Evolutionary conservation across 768 basidiomycete species (phyloP).

Genomic region (Roridomyces roridus): DNA sequence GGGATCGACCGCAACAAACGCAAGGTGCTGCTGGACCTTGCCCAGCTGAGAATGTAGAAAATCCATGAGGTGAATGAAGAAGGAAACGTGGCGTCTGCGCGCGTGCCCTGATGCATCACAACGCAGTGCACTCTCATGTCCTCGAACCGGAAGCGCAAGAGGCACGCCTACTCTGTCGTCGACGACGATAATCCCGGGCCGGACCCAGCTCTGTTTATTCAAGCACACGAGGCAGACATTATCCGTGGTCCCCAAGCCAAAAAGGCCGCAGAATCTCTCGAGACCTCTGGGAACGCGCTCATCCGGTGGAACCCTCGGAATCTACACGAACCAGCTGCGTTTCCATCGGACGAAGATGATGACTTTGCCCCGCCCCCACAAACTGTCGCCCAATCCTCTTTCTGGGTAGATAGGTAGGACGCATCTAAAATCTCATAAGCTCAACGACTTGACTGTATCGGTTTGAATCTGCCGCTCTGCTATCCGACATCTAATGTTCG

Average conservation of each 20-base stretch:
- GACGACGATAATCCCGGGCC: slow-evolving; percentile 10
- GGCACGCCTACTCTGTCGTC: background rate
- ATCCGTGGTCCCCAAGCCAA: slow-evolving; percentile 56
- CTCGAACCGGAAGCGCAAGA: slow-evolving; percentile 21
- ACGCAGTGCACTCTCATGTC: slow-evolving; percentile 1
- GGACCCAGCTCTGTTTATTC: slow-evolving; percentile 53
- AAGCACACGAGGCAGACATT: slow-evolving; percentile 82
- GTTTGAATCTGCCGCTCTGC: slow-evolving; percentile 30
- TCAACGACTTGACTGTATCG: too few species aligned
- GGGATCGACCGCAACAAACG: slow-evolving; percentile 74
- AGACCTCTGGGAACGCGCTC: slow-evolving; percentile 22
- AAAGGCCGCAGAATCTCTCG: slow-evolving; percentile 36
- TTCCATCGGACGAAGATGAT: slow-evolving; percentile 29
- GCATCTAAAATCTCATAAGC: too few species aligned
- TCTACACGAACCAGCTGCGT: slow-evolving; percentile 2
- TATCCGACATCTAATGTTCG: slow-evolving; percentile 27
- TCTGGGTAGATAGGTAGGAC: slow-evolving; percentile 90
- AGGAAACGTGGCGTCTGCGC: slow-evolving; percentile 13
- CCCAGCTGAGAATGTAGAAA: slow-evolving; percentile 63
- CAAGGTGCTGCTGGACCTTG: slow-evolving; percentile 63
- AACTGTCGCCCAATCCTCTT: slow-evolving; percentile 5
- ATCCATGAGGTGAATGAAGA: slow-evolving; percentile 50
- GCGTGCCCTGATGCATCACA: too few species aligned
- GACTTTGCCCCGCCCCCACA: slow-evolving; percentile 13
- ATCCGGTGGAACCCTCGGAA: slow-evolving; percentile 31